phyloP scores from a whole-genome alignment of 768 basidiomycete genomes.

The Pholiota conissans region DNA sequence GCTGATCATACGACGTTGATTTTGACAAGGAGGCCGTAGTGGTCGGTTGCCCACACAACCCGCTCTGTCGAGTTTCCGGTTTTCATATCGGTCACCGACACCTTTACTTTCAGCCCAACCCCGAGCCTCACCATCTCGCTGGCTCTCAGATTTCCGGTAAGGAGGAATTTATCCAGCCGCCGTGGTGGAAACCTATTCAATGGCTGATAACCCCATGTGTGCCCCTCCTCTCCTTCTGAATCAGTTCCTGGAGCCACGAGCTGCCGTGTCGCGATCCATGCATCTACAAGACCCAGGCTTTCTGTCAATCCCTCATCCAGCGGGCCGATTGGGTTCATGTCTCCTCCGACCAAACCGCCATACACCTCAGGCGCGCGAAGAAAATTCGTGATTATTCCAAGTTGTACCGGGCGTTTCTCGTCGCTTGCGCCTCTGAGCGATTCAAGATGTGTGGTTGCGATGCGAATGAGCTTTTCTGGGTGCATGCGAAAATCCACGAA shows the following conservation, averaged over 20 bases:
- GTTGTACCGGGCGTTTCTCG: conserved; percentile 8
- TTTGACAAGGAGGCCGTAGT: conserved; percentile 13
- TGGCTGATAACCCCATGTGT: conserved; percentile 21
- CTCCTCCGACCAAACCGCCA: conserved; percentile 17
- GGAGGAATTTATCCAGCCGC: conserved; percentile 20
- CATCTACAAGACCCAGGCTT: conserved; percentile 14
- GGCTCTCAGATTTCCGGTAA: conserved; percentile 1
- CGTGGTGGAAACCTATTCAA: conserved; percentile 2
- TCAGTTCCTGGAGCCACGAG: not conserved
- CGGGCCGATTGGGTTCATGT: conserved; percentile 22
- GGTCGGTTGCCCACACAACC: conserved; percentile 17
- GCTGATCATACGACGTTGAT: conserved; percentile 10
- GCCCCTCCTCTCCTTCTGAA: conserved; percentile 1
- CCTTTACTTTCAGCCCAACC: conserved; percentile 7
- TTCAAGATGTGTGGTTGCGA: conserved; percentile 18
- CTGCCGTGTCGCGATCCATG: conserved; percentile 5
- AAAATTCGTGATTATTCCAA: conserved; percentile 3
- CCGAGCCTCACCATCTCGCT: conserved; percentile 10
- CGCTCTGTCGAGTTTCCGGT: not conserved
- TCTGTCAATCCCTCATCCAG: conserved; percentile 8
- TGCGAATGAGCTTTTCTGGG: not conserved
- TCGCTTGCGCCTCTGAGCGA: conserved; percentile 13
- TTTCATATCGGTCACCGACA: not conserved
- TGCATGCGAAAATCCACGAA: conserved; percentile 1
- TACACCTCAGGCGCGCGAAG: conserved; percentile 7